Base-by-base conservation (phyloP, 768 basidiomycete species). In the Rhodosporidiobolus sp. region DNA sequence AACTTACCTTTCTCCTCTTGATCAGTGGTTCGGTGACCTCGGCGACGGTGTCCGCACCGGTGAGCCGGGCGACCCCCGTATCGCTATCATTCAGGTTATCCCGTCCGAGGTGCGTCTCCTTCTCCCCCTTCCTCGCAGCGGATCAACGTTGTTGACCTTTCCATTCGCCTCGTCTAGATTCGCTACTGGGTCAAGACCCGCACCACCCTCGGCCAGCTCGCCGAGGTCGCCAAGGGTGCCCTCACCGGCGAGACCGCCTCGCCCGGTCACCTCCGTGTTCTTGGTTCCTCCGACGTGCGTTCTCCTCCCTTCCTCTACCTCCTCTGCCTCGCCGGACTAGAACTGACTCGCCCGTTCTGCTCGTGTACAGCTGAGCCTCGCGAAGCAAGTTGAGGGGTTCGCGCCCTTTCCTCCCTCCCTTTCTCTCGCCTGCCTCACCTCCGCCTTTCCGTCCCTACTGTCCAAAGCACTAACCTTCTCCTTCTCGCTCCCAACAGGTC, bases 221-320 rank as follows among this genome's bases (percentile, higher is more conserved):
- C 49, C 53, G 70, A 77, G 30, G 73, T 77, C 26, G 57, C 63
- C 67, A 77, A 77, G 73, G 76, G 76, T 9, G 76, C 76, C 3
- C 28, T 77, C 46, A 77, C 76, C 0, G 76, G 76, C 67, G 72
- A 77, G 64, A 70, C 70, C 12, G 76, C 76, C 30, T 59, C 76
- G 22, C 76, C 76, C 6, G 76, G 76, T n/a, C 17, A 20, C 43
- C 65, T 77, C 11, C 54, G 76, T 17, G 65, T 63, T 17, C 50
- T 75, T 61, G 22, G 16, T 0, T 65, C 45, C 19, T 64, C 65
- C 34, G 73, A 75, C 34, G 73, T 74, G 52, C n/a, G 73, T 69
- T 22, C 30, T 53, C n/a, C 30, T 24, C 20, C 14, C 57, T 24
- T 30, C 43, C 32, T 17, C 32, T 30, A 3, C 11, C 26, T 24